phyloP scores from a whole-genome alignment of 257 asterid species.

The Nicotiana otophora region DNA sequence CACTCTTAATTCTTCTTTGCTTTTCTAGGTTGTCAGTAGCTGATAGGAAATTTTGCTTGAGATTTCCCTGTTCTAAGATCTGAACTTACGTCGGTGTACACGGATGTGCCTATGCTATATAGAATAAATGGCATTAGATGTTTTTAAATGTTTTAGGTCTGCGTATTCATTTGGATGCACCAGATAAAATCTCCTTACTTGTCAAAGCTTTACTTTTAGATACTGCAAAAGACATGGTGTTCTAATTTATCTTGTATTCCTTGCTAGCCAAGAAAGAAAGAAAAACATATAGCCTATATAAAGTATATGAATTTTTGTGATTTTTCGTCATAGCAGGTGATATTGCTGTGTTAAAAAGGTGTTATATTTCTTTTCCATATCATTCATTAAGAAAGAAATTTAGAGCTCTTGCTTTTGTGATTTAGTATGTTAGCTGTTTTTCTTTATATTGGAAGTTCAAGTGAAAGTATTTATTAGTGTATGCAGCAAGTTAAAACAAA shows the following conservation, averaged over 20 bases:
- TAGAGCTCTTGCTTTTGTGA: background rate
- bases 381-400: background rate
- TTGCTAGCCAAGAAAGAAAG: background rate
- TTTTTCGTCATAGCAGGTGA: background rate
- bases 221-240: background rate
- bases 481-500: background rate
- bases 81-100: background rate
- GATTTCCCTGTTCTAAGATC: background rate
- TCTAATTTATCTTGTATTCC: background rate
- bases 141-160: background rate
- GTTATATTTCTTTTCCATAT: background rate
- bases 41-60: background rate
- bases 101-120: background rate
- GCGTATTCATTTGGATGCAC: background rate
- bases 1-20: background rate
- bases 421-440: background rate
- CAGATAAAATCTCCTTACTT: background rate
- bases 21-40: background rate
- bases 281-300: background rate
- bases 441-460: conserved; percentile 5
- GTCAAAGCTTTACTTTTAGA: background rate
- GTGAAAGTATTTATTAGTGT: background rate
- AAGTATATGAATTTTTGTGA: background rate
- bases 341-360: background rate
- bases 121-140: background rate